Evolutionary conservation across 139 green algal genomes (phyloP).

Genomic region (Picochlorum sp.): DNA sequence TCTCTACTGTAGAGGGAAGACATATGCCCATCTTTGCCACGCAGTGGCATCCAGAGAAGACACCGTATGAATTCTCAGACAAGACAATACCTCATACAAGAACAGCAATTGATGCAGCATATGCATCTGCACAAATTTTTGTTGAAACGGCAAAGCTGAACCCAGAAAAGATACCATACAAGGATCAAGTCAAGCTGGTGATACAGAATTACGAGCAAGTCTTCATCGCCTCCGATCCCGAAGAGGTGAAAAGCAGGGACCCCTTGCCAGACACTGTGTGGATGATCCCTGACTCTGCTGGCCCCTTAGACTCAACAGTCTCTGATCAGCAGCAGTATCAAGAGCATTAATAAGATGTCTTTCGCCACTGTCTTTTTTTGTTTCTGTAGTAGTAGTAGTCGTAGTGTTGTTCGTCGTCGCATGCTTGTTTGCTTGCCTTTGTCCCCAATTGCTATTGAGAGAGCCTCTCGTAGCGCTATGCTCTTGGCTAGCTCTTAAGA

Average conservation of each 20-base stretch:
- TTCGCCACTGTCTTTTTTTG: no score
- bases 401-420: no score
- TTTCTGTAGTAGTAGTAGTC: no score
- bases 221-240: conserved; percentile 3
- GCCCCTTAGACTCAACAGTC: no score
- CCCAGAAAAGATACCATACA: neutral
- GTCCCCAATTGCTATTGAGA: no score
- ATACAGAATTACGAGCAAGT: conserved; percentile 7
- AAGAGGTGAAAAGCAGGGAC: neutral
- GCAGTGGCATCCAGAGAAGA: conserved; percentile 19
- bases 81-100: conserved; percentile 11
- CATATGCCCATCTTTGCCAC: conserved; percentile 9
- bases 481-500: no score
- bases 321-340: no score
- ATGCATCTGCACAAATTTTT: neutral
- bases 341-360: no score
- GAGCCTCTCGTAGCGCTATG: no score
- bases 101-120: conserved; percentile 5
- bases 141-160: conserved; percentile 8
- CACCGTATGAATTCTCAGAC: conserved; percentile 16
- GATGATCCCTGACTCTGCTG: conserved; percentile 4
- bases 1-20: conserved; percentile 10
- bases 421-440: no score
- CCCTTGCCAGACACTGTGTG: conserved; percentile 14
- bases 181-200: conserved; percentile 2